Evolutionary conservation across 2,329 filamentous ascomycete species (phyloP).

Genomic region (Leptographium procerum): DNA sequence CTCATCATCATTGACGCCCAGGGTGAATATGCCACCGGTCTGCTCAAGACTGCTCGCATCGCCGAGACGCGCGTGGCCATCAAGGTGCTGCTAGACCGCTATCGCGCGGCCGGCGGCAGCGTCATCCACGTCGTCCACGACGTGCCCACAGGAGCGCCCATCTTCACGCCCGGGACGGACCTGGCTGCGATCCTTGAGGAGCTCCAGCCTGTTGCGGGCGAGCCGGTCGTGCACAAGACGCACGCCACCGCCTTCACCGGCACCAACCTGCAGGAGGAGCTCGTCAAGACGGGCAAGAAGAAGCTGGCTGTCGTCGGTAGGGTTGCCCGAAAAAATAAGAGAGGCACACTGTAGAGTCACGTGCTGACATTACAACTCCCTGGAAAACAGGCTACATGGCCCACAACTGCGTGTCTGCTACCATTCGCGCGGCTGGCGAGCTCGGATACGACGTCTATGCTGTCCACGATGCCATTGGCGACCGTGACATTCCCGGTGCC

Average conservation of each 20-base stretch:
- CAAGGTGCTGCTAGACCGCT: conserved; percentile 4
- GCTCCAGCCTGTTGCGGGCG: conserved; percentile 1
- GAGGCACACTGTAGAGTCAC: no score
- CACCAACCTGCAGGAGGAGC: neutral
- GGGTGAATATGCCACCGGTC: conserved; percentile 4
- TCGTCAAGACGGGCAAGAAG: conserved; percentile 3
- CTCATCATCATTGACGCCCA: conserved; percentile 8
- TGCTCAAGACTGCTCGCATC: neutral
- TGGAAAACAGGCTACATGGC: conserved; percentile 1
- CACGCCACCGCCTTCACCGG: conserved; percentile 3
- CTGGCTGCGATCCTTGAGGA: conserved; percentile 3
- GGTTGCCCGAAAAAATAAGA: neutral
- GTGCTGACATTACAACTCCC: neutral
- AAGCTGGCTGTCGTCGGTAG: conserved; percentile 5
- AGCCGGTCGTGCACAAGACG: conserved; percentile 6
- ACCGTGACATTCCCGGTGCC: conserved; percentile 47
- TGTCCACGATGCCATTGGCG: conserved; percentile 51
- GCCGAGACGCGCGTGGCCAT: conserved; percentile 4
- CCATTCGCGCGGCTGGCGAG: conserved; percentile 48
- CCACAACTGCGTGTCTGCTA: conserved; percentile 28
- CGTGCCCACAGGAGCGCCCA: neutral
- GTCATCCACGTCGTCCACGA: conserved; percentile 7
- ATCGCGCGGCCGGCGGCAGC: conserved; percentile 1
- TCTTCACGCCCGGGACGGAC: conserved; percentile 7
- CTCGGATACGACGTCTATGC: conserved; percentile 53